Evolutionary conservation across 1,139 yeast genomes (phyloP).

Genomic region (Hansenula sp.): DNA sequence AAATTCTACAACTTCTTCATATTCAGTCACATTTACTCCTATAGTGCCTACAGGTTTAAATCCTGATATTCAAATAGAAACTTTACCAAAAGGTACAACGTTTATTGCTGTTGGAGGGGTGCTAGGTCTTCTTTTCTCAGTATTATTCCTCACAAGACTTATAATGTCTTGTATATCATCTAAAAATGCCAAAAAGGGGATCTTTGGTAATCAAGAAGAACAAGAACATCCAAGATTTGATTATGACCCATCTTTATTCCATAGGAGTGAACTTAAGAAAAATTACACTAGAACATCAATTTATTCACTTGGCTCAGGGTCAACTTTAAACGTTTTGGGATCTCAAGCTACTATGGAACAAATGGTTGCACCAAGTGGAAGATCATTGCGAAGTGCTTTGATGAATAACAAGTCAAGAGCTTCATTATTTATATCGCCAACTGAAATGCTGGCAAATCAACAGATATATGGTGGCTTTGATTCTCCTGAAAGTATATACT

Average conservation of each 20-base stretch:
- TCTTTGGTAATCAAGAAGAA: not conserved
- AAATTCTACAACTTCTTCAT: slow-evolving; percentile 12
- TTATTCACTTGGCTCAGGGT: slow-evolving; percentile 22
- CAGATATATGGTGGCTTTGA: not conserved
- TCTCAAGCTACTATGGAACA: slow-evolving; percentile 15
- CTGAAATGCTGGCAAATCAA: slow-evolving; percentile 22
- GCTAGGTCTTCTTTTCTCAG: slow-evolving; percentile 28
- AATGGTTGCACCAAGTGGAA: slow-evolving; percentile 10
- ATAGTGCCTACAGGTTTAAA: slow-evolving; percentile 49
- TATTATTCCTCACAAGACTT: slow-evolving; percentile 10
- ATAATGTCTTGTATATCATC: slow-evolving; percentile 11
- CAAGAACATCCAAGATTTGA: slow-evolving; percentile 5
- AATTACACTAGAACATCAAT: slow-evolving; percentile 12
- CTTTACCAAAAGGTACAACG: slow-evolving; percentile 62
- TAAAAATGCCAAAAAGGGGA: slow-evolving; percentile 13
- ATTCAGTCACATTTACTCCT: slow-evolving; percentile 42
- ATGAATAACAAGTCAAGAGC: slow-evolving; percentile 19
- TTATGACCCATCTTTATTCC: slow-evolving; percentile 17
- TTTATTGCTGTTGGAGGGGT: slow-evolving; percentile 72
- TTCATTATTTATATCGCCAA: slow-evolving; percentile 33
- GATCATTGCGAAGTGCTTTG: slow-evolving; percentile 20
- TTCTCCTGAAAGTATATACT: slow-evolving; percentile 3
- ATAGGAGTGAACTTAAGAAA: slow-evolving; percentile 1
- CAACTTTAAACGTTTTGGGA: slow-evolving; percentile 20
- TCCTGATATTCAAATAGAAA: slow-evolving; percentile 48